Evolutionary conservation across 2,329 filamentous ascomycete species (phyloP).

Genomic region (Botrytis cinerea): DNA sequence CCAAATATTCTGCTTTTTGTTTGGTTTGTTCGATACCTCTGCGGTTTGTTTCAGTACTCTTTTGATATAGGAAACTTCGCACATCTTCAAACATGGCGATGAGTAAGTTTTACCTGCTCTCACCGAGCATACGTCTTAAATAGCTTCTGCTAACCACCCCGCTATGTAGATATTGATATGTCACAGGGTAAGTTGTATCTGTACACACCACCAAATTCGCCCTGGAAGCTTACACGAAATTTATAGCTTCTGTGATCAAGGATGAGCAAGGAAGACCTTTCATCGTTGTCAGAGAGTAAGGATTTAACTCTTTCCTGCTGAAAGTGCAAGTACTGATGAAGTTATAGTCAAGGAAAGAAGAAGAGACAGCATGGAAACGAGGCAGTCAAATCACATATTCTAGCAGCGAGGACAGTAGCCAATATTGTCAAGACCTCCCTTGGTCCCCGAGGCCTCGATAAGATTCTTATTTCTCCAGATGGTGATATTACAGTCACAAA

Average conservation of each 20-base stretch:
- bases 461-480: slow-evolving; percentile 97
- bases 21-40: slow-evolving; percentile 18
- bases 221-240: slow-evolving; percentile 32
- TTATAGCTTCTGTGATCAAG: slow-evolving; percentile 74
- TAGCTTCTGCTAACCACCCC: slow-evolving; percentile 34
- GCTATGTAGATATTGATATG: slow-evolving; percentile 70
- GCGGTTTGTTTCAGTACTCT: slow-evolving; percentile 6
- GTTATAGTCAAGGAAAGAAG: slow-evolving; percentile 86
- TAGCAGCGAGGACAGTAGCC: slow-evolving; percentile 92
- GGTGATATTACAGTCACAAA: slow-evolving; percentile 99
- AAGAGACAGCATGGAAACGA: slow-evolving; percentile 96
- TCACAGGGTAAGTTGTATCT: slow-evolving; percentile 67
- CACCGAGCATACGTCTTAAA: slow-evolving; percentile 31
- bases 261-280: slow-evolving; percentile 97
- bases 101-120: slow-evolving; percentile 50
- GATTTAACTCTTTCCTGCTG: slow-evolving; percentile 38
- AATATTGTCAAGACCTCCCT: slow-evolving; percentile 98
- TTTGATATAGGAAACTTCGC: slow-evolving; percentile 29
- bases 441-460: slow-evolving; percentile 93
- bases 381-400: slow-evolving; percentile 96
- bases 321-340: slow-evolving; percentile 31
- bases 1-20: slow-evolving; percentile 6
- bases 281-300: slow-evolving; percentile 96
- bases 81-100: slow-evolving; percentile 55
- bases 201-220: not conserved